A percentile compares a stretch with the other conserved stretches of the same genome.
These are phyloP conservation scores for Ceratobasidium sp. DNA, from an alignment of 1,284 basidiomycete genomes.

Conservation along the genomic window DNA sequence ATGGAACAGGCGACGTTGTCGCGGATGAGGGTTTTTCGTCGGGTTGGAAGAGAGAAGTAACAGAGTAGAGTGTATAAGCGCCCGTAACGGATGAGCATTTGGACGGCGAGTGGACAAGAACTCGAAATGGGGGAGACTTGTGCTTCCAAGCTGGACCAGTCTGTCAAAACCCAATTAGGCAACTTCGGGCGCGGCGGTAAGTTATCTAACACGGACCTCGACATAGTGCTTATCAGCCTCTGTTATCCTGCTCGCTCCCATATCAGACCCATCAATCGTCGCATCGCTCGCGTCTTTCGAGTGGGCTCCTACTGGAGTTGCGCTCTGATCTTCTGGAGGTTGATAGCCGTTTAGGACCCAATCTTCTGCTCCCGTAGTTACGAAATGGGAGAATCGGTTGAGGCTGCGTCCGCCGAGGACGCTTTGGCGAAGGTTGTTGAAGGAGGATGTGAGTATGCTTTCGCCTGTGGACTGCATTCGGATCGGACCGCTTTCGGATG, in stretches of 20 bases:
- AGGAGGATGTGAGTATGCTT: conserved; percentile 64
- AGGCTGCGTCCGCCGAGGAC: conserved; percentile 80
- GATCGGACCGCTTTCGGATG: conserved; percentile 61
- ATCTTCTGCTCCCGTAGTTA: conserved; percentile 85
- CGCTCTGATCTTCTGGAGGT: conserved; percentile 51
- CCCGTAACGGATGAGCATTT: conserved; percentile 76
- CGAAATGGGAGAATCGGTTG: conserved; percentile 86
- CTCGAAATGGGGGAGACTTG: conserved; percentile 76
- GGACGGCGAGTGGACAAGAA: conserved; percentile 83
- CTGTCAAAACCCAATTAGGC: conserved; percentile 38
- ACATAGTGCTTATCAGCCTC: conserved; percentile 76
- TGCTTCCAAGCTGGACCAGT: conserved; percentile 72
- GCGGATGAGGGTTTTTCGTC: conserved; percentile 1
- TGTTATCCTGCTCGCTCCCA: conserved; percentile 37
- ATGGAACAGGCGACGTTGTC: conserved; percentile 30
- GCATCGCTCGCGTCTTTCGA: conserved; percentile 42
- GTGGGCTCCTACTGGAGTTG: conserved; percentile 43
- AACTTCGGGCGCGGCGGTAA: not conserved
- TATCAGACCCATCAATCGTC: conserved; percentile 31
- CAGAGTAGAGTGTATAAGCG: conserved; percentile 79
- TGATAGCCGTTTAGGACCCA: conserved; percentile 74
- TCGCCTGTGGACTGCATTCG: conserved; percentile 81
- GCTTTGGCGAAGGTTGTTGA: conserved; percentile 73
- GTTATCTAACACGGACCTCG: conserved; percentile 75
- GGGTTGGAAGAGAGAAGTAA: conserved; percentile 77